Percentiles rank a stretch among this genome's conserved stretches.
These are phyloP conservation scores for Ceratocystiopsis minuta DNA, from an alignment of 2,329 filamentous ascomycete genomes.

Conservation along the genomic window DNA sequence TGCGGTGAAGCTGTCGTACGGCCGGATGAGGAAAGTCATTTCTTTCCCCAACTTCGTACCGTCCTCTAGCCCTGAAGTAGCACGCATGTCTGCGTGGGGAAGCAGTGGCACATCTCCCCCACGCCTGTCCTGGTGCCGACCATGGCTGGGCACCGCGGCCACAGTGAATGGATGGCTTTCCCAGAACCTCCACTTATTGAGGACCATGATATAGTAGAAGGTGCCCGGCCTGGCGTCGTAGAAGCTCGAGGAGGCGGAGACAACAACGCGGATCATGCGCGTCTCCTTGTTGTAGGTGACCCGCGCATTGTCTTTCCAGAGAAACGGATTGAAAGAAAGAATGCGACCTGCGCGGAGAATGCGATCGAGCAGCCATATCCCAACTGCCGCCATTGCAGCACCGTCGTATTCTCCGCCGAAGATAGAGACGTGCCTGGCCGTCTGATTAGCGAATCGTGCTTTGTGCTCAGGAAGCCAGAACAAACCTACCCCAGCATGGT, in stretches of 20 bases:
- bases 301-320: too few species aligned
- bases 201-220: conserved; percentile 26
- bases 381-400: conserved; percentile 2
- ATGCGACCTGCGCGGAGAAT: conserved; percentile 22
- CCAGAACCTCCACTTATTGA: conserved; percentile 23
- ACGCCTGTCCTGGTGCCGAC: too few species aligned
- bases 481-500: conserved; percentile 11
- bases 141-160: conserved; percentile 14
- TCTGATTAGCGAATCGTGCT: too few species aligned
- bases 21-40: conserved; percentile 9
- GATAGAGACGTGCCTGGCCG: conserved; percentile 21
- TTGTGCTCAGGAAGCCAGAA: not conserved
- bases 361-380: conserved; percentile 8
- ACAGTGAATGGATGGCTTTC: conserved; percentile 33
- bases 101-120: too few species aligned
- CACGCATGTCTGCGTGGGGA: too few species aligned
- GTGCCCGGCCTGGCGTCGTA: conserved; percentile 20
- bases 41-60: too few species aligned
- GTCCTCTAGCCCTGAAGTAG: too few species aligned
- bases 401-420: conserved; percentile 25
- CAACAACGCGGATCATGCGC: conserved; percentile 23
- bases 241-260: conserved; percentile 17
- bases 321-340: conserved; percentile 19
- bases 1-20: conserved; percentile 9
- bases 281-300: too few species aligned